Evolutionary conservation across 2,329 filamentous ascomycete genomes (phyloP).

Genomic region (Penicillium sp.): DNA sequence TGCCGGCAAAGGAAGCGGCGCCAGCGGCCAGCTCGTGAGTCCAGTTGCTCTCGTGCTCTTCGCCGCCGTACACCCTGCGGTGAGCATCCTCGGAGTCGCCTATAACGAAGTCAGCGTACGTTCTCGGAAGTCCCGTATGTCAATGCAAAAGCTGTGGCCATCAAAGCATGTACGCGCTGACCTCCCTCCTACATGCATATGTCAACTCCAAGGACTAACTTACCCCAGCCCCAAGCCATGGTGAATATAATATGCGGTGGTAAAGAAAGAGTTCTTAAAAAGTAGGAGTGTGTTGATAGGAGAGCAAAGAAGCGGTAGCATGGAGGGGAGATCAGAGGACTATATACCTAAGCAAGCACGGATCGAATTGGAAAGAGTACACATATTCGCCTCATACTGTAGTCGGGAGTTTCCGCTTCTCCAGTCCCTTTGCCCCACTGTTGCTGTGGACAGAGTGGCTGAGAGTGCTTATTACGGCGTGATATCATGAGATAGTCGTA

Average conservation of each 20-base stretch:
- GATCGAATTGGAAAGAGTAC: slow-evolving; percentile 14
- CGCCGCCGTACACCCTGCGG: slow-evolving; percentile 51
- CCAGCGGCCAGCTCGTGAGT: slow-evolving; percentile 71
- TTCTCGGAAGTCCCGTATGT: background rate
- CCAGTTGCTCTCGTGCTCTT: slow-evolving; percentile 57
- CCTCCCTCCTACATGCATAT: background rate
- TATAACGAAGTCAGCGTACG: slow-evolving; percentile 22
- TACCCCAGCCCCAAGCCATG: slow-evolving; percentile 38
- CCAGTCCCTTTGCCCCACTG: slow-evolving; percentile 17
- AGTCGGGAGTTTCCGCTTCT: slow-evolving; percentile 3
- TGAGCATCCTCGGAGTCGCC: slow-evolving; percentile 53
- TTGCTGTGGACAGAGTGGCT: slow-evolving; percentile 14
- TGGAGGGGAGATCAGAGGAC: slow-evolving; percentile 1
- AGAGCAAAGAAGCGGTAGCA: background rate
- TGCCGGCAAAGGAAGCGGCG: slow-evolving; percentile 71
- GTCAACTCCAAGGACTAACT: slow-evolving; percentile 8
- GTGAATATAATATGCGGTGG: slow-evolving; percentile 15
- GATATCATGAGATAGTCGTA: slow-evolving; percentile 5
- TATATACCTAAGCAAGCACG: slow-evolving; percentile 17
- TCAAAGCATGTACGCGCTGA: background rate
- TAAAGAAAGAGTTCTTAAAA: slow-evolving; percentile 2
- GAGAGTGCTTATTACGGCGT: background rate
- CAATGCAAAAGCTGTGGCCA: background rate
- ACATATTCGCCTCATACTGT: slow-evolving; percentile 5
- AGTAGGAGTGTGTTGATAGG: background rate